phyloP scores from a whole-genome alignment of 805 yeast species.

The Metschnikowia drakensbergensis region DNA sequence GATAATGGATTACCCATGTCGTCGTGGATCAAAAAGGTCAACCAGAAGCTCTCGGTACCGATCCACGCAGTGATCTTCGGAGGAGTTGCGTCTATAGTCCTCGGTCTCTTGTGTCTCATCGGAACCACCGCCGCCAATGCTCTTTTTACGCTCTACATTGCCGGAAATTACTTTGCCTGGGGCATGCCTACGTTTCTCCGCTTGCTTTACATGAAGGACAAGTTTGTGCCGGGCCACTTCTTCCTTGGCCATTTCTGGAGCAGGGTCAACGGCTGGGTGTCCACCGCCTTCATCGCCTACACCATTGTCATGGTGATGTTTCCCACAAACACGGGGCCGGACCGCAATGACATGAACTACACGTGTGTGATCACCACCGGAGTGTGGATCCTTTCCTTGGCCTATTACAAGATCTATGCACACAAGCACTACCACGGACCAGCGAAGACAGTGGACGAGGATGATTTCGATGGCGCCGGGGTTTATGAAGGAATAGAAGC shows the following conservation, averaged over 20 bases:
- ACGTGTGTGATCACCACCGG: slow-evolving; percentile 62
- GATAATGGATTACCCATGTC: slow-evolving; percentile 68
- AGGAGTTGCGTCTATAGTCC: slow-evolving; percentile 43
- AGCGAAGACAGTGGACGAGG: slow-evolving; percentile 22
- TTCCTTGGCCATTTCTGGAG: slow-evolving; percentile 52
- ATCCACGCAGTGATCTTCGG: slow-evolving; percentile 52
- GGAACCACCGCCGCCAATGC: slow-evolving; percentile 62
- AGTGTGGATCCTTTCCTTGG: slow-evolving; percentile 50
- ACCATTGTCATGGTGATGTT: slow-evolving; percentile 58
- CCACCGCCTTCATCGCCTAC: slow-evolving; percentile 49
- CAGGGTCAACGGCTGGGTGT: slow-evolving; percentile 41
- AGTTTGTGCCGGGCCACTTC: slow-evolving; percentile 65
- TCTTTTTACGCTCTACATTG: slow-evolving; percentile 59
- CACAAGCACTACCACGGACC: slow-evolving; percentile 59
- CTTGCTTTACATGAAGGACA: slow-evolving; percentile 40
- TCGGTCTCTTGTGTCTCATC: slow-evolving; percentile 58
- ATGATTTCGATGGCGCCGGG: background rate
- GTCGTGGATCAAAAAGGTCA: slow-evolving; percentile 50
- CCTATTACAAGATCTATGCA: slow-evolving; percentile 52
- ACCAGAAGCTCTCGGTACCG: slow-evolving; percentile 57
- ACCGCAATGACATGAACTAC: slow-evolving; percentile 59
- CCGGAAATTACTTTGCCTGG: slow-evolving; percentile 65
- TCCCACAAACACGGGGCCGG: slow-evolving; percentile 46
- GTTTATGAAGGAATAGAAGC: slow-evolving; percentile 5
- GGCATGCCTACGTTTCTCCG: slow-evolving; percentile 52